Base-by-base conservation (phyloP, 2,329 filamentous ascomycete species). In the Aspergillus vadensis region DNA sequence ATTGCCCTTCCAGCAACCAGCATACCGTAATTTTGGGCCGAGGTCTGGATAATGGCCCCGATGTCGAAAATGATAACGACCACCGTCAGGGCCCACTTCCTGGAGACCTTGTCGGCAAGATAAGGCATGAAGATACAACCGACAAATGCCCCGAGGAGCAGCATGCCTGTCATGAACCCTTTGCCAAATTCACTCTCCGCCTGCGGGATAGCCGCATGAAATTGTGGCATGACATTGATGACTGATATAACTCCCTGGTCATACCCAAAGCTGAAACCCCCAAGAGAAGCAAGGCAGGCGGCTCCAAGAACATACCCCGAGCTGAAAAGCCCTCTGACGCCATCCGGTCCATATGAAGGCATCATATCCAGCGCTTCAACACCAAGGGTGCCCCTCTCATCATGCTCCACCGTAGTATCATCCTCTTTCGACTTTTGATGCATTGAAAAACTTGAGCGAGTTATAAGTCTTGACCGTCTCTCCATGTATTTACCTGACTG, bases 101-200 rank as follows among this genome's bases (percentile, higher is more conserved):
- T 71, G 2, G 77, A 80, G 55, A 76, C 62, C 38, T 50, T 43
- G 59, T 82, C 80, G 2, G 69, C 67, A 9, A 69, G 36, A 8
- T 61, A 81, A 9, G 75, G 80, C 53, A 79, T 76, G 56, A 73
- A 77, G 17, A 79, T 73, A 15, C 69, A 71, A 3, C 71, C 77
- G 1, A 73, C 75, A 39, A 71, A 70, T 3, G 66, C 63, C 2
- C 69, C 67, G 0, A 71, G 54, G 19, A 66, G 70, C 48, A 83
- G 81, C 68, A 85, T 86, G 78, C 61, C 69, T 1, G 67, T 70
- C 68, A 79, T 80, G 65, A 79, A 77, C 4, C 79, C 74, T 48
- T 69, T 76, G 54, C 71, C 70, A 64, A 79, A 79, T 0, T 69
- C 72, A 5, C 69, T 70, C 5, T 71, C 70, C 15, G 76, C 69